Percentiles rank a stretch among this genome's conserved stretches.
Conservation (phyloP, 768 basidiomycete genomes). For the Lentinula lateritia region DNA sequence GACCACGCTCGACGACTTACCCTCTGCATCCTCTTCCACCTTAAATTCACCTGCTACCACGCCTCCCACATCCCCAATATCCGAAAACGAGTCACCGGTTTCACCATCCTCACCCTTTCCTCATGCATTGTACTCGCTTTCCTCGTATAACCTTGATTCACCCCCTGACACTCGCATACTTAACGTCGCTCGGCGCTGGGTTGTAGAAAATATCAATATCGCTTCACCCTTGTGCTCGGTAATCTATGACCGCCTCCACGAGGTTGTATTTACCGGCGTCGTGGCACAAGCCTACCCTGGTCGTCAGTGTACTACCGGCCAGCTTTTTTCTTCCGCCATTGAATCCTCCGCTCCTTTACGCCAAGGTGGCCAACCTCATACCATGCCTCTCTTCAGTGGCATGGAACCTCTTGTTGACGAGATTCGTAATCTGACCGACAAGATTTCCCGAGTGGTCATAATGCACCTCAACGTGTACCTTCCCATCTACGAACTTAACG, state of each 20-base stretch:
- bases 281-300: constrained; percentile 47
- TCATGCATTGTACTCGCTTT: constrained; percentile 6
- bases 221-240: constrained; percentile 55
- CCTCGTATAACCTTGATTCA: constrained; percentile 19
- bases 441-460: constrained; percentile 64
- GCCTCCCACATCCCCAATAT: not conserved
- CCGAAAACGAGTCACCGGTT: not conserved
- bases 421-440: constrained; percentile 61
- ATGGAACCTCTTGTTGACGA: constrained; percentile 72
- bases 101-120: constrained; percentile 6
- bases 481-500: constrained; percentile 69
- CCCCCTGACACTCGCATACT: constrained; percentile 49
- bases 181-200: constrained; percentile 65
- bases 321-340: constrained; percentile 13
- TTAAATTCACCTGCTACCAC: constrained; percentile 6
- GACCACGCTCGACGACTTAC: not conserved
- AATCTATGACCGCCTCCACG: constrained; percentile 57
- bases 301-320: constrained; percentile 27
- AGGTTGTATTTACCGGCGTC: constrained; percentile 58
- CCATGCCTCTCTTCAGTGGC: constrained; percentile 36
- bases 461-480: constrained; percentile 76
- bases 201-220: constrained; percentile 57
- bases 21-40: not conserved
- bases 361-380: constrained; percentile 8
- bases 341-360: constrained; percentile 5